Evolutionary conservation across 306 rosid genomes (phyloP), one percentile per base, ranked within the genome.

Genomic region (Medicago arabica): DNA sequence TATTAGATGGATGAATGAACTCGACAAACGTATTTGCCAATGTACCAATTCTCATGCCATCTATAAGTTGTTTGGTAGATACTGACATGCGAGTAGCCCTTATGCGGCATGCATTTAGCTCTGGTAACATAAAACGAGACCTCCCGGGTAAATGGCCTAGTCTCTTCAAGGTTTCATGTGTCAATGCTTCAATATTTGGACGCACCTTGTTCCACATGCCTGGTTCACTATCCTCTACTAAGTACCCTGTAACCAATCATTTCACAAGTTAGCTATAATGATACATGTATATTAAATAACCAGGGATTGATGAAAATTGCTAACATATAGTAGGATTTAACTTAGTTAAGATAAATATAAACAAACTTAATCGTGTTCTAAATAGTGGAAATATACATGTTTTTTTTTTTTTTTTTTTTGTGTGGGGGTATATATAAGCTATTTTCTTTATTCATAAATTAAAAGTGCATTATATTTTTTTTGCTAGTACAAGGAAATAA

Each of bases 231-330:
- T 78, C 82, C 7, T 16, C 23, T 4, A 41, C 12, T 5, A 34
- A n/a, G 9, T 78, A 70, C 2, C 69, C 78, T 74, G 44, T 73
- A 41, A 59, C 25, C 43, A 40, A 49, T 49, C 38, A 34, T 34
- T 5, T 28, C 4, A 28, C 31, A 28, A 28, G 31, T 28, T 28
- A 28, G 31, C 31, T 28, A 28, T 3, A 34, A 34, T 34, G 38
- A 49, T 49, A 49, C 14, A 49, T 49, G 14, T 28, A 28, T 28
- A 28, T 28, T 28, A 49, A 49, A 14, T 47, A 47, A 47, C 14
- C 6, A 41, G 46, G 12, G 46, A 34, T 34, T 34, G 38, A 6
- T 34, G 38, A 34, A 4, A 34, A 34, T 4, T 31, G 6, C 36
- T 31, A 31, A 4, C 36, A 5, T 31, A 31, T 31, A 31, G 36